Evolutionary conservation across 1,139 yeast species (phyloP).

Genomic region (Saccharomyces hybrid): DNA sequence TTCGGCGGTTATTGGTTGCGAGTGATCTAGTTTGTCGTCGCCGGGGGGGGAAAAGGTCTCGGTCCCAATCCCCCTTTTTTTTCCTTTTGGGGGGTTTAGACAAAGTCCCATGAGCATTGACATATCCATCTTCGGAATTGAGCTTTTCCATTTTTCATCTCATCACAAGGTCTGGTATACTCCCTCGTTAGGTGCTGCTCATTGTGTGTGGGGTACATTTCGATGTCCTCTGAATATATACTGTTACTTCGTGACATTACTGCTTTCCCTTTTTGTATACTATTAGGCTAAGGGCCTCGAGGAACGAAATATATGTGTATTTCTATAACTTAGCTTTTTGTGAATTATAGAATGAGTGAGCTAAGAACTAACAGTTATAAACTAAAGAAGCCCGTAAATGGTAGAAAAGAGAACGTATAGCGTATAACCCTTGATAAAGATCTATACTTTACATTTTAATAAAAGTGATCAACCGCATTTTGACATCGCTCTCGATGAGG

Average conservation of each 20-base stretch:
- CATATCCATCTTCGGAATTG: background rate
- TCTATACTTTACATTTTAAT: background rate
- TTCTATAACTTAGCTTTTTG: background rate
- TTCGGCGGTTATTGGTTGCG: constrained; percentile 2
- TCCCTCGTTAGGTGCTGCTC: constrained; percentile 3
- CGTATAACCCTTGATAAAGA: background rate
- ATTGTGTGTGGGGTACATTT: constrained; percentile 2
- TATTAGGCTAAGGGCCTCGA: background rate
- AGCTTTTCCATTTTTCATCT: background rate
- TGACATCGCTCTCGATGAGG: background rate
- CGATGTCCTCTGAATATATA: background rate
- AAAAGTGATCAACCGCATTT: background rate
- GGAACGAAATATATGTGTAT: background rate
- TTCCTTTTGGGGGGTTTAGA: constrained; percentile 19
- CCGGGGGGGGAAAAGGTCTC: constrained; percentile 7
- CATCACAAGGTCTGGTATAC: background rate
- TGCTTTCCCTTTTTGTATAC: background rate
- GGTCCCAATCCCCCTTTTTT: constrained; percentile 7
- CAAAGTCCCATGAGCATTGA: constrained; percentile 24
- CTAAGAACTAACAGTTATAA: too few relatives aligned
- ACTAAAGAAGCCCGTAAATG: background rate
- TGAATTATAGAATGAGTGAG: too few relatives aligned
- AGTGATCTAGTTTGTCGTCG: constrained; percentile 3
- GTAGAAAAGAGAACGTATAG: background rate
- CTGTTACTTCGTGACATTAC: background rate